These are phyloP conservation scores for Sabuloglossum arenarium DNA, from an alignment of 495 filamentous ascomycete species.

Conservation along the genomic window DNA sequence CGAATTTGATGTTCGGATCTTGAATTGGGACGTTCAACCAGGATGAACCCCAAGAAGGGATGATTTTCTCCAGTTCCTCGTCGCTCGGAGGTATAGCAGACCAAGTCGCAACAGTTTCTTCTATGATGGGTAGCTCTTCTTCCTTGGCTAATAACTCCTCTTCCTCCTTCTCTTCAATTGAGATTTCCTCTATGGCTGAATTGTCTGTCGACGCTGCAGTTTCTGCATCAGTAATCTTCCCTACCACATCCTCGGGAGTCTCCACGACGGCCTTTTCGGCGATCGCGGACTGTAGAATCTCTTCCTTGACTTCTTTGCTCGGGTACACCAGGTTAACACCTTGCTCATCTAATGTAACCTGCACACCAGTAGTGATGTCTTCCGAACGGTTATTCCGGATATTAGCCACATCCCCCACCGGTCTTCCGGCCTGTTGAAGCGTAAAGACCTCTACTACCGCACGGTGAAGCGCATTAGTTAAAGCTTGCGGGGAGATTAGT, in stretches of 20 bases:
- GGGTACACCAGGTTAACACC: slow-evolving; percentile 1
- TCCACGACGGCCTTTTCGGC: not conserved
- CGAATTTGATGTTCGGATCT: slow-evolving; percentile 45
- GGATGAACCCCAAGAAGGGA: slow-evolving; percentile 1
- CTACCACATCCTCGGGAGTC: not conserved
- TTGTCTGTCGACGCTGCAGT: not conserved
- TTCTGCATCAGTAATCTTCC: not conserved
- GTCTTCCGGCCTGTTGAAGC: slow-evolving; percentile 21
- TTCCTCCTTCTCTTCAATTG: not conserved
- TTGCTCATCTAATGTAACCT: not conserved
- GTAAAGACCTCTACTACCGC: slow-evolving; percentile 40
- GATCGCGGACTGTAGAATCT: not conserved
- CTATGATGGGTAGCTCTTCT: not conserved
- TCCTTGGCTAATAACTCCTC: not conserved
- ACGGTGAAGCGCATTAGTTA: slow-evolving; percentile 26
- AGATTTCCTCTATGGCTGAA: not conserved
- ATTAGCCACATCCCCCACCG: not conserved
- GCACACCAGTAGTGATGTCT: not conserved
- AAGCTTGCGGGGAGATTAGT: slow-evolving; percentile 11
- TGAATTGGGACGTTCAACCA: slow-evolving; percentile 35
- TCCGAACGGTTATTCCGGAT: not conserved
- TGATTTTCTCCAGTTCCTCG: slow-evolving; percentile 1
- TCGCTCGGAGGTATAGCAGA: not conserved
- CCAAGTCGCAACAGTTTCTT: not conserved
- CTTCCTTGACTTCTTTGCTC: not conserved